Evolutionary conservation across 192 early-diverging fungal species (phyloP).

Genomic region (Rhizophlyctis rosea): DNA sequence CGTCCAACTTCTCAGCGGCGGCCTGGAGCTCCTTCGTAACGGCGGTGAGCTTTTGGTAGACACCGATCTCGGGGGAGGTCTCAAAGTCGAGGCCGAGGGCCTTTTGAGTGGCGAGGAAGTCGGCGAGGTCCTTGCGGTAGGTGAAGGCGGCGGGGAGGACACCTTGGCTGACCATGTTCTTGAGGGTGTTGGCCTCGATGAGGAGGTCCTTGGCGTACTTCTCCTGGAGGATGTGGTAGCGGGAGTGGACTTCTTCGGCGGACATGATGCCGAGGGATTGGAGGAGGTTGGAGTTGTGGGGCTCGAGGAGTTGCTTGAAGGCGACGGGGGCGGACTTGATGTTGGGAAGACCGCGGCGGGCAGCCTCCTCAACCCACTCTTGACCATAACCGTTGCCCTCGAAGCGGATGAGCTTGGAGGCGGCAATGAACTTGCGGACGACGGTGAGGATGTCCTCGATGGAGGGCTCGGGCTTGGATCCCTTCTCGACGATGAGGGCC

Average conservation of each 20-base stretch:
- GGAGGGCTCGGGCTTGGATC: conserved; percentile 70
- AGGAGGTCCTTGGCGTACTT: conserved; percentile 95
- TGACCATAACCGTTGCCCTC: conserved; percentile 98
- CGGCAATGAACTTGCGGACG: conserved; percentile 78
- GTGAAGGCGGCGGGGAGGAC: conserved; percentile 85
- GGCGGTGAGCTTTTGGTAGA: conserved; percentile 67
- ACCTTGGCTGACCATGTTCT: conserved; percentile 74
- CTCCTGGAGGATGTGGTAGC: conserved; percentile 95
- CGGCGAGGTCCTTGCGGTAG: conserved; percentile 86
- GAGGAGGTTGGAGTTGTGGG: conserved; percentile 72
- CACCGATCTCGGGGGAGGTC: conserved; percentile 63
- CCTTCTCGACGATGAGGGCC: conserved; percentile 78
- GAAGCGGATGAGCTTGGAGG: conserved; percentile 85
- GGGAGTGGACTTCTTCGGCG: conserved; percentile 80
- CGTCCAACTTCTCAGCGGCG: conserved; percentile 52
- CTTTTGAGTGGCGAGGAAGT: conserved; percentile 75
- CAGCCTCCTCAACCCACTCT: conserved; percentile 90
- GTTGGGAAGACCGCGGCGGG: conserved; percentile 92
- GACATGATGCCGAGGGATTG: conserved; percentile 81
- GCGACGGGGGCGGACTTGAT: conserved; percentile 88
- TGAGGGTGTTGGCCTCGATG: conserved; percentile 90
- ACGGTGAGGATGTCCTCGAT: conserved; percentile 87
- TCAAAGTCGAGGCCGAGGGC: conserved; percentile 45
- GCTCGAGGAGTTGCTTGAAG: conserved; percentile 74
- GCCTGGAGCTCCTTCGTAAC: conserved; percentile 57